Conservation (phyloP, 2,329 filamentous ascomycete genomes). For the Sporothrix globosa region DNA sequence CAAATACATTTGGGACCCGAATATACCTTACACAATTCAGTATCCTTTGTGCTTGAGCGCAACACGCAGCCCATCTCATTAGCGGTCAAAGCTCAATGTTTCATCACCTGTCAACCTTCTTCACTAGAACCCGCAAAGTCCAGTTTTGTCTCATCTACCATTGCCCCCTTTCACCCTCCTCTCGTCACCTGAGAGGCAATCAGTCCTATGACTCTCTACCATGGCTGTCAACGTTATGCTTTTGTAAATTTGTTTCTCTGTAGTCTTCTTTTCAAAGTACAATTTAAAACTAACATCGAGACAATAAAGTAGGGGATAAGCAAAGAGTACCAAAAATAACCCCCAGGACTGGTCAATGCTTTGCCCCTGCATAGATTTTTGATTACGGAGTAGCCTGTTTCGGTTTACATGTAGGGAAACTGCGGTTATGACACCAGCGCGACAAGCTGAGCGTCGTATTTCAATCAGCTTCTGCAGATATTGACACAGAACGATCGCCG, state of each 20-base stretch:
- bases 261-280: neutral
- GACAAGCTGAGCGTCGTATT: conserved; percentile 17
- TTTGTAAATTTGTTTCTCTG: neutral
- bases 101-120: conserved; percentile 26
- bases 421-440: conserved; percentile 2
- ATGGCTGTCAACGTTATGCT: neutral
- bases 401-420: neutral
- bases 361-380: conserved; percentile 21
- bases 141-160: conserved; percentile 21
- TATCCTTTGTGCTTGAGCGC: neutral
- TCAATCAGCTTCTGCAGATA: neutral
- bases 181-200: neutral
- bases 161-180: conserved; percentile 9
- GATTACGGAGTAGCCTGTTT: conserved; percentile 23
- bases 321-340: neutral
- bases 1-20: no score
- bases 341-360: neutral
- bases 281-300: neutral
- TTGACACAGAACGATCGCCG: neutral
- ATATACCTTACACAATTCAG: no score
- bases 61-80: neutral
- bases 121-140: conserved; percentile 46
- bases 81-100: conserved; percentile 25
- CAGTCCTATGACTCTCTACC: neutral
- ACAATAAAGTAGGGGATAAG: neutral